Conservation (phyloP, 78 protist species). For the Dictyostelium discoideum region DNA sequence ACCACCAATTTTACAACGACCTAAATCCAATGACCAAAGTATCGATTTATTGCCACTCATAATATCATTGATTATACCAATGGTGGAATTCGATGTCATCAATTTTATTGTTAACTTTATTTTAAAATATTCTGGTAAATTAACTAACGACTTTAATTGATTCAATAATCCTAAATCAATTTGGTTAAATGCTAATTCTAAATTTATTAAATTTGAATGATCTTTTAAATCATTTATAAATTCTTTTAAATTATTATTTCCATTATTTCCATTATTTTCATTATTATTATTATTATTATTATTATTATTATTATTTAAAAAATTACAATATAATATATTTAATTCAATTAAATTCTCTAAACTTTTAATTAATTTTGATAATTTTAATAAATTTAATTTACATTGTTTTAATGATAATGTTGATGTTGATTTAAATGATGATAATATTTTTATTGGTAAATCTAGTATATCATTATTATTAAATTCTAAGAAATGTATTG, state of each 20-base stretch:
- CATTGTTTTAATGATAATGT: slow-evolving; percentile 29
- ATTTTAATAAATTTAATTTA: background rate
- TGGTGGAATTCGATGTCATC: slow-evolving; percentile 22
- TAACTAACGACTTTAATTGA: background rate
- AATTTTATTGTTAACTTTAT: slow-evolving; percentile 39
- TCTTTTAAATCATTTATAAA: slow-evolving; percentile 8
- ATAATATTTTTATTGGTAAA: background rate
- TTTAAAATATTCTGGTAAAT: slow-evolving; percentile 18
- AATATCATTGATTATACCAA: background rate
- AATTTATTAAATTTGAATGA: slow-evolving; percentile 19
- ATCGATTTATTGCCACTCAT: slow-evolving; percentile 54
- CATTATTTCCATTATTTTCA: background rate
- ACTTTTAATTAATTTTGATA: background rate
- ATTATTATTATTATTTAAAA: slow-evolving; percentile 15
- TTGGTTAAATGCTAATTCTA: slow-evolving; percentile 41
- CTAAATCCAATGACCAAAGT: slow-evolving; percentile 4
- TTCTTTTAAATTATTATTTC: background rate
- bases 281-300: background rate
- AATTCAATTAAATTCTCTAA: slow-evolving; percentile 13
- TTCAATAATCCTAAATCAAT: slow-evolving; percentile 26
- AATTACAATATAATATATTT: slow-evolving; percentile 36
- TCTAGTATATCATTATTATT: background rate
- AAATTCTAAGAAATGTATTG: slow-evolving; percentile 15
- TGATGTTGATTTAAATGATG: background rate
- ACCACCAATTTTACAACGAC: slow-evolving; percentile 27